These are phyloP conservation scores for Cetraspora pellucida DNA, from an alignment of 192 early-diverging fungal species.

Conservation along the genomic window DNA sequence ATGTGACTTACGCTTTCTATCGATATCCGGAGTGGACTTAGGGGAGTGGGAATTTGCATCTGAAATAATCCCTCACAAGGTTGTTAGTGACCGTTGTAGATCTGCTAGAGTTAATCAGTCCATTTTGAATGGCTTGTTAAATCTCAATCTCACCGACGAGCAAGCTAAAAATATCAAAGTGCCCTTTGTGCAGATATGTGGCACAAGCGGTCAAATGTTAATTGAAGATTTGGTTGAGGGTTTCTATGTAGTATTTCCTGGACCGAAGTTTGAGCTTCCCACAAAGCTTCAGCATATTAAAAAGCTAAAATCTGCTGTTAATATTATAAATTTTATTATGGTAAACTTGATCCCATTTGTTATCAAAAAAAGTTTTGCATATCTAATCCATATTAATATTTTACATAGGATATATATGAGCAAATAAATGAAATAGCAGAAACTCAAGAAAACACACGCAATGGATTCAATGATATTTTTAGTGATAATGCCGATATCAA, in stretches of 20 bases:
- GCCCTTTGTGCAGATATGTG: conserved; percentile 32
- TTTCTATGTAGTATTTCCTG: conserved; percentile 31
- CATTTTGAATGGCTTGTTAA: conserved; percentile 34
- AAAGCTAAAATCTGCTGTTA: conserved; percentile 29
- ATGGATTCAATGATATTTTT: conserved; percentile 35
- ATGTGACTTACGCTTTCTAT: conserved; percentile 34
- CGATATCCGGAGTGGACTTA: conserved; percentile 31
- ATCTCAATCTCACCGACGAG: conserved; percentile 31
- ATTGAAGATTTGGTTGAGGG: conserved; percentile 31
- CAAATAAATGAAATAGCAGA: conserved; percentile 29
- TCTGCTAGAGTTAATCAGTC: conserved; percentile 33
- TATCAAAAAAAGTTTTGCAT: conserved; percentile 16
- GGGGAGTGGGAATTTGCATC: conserved; percentile 32
- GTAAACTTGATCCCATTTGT: conserved; percentile 16
- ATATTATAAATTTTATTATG: conserved; percentile 35
- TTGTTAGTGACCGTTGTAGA: conserved; percentile 14
- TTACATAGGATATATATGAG: conserved; percentile 34
- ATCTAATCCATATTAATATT: conserved; percentile 29
- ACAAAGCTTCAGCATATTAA: conserved; percentile 36
- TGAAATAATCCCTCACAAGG: conserved; percentile 4
- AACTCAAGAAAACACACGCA: conserved; percentile 10
- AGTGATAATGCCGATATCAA: neutral
- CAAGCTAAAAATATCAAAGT: conserved; percentile 24
- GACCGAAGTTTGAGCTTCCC: conserved; percentile 30
- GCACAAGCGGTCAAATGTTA: conserved; percentile 35